Evolutionary conservation across 2,329 filamentous ascomycete species (phyloP), one percentile per base, ranked within the genome.

Genomic region (Neofusicoccum sp.): DNA sequence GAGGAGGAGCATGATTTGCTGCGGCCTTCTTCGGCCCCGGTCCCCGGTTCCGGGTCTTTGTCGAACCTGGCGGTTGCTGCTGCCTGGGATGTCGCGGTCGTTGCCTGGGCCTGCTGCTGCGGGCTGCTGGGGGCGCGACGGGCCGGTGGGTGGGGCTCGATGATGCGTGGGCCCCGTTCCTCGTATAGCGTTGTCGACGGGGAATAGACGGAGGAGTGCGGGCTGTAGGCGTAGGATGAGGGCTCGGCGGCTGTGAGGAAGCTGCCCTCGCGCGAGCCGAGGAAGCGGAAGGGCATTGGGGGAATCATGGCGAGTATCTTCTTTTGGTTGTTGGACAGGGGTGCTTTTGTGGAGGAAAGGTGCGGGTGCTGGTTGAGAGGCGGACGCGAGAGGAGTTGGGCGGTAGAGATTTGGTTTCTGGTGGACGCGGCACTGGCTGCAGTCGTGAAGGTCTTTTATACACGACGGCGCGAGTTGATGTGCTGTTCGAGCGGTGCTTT

Each of bases 231-330:
- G 41, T 34, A 58, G n/a, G 29, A 14, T n/a, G 54, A 45, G 14
- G 54, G 54, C 31, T 58, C 54, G 16, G 54, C 54, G 29, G 54
- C 54, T 3, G 54, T 58, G n/a, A 58, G 54, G 28, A 58, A 58
- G 54, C 54, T 58, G 37, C 39, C 54, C 31, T 58, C 54, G 41
- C 45, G 41, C 31, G 54, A 58, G 29, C 54, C 54, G 7, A 36
- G 45, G 14, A 58, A 58, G 41, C 54, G 54, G 54, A 58, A 58
- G 39, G 54, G 39, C 39, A 58, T 58, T 11, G 45, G 54, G 5
- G 54, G 54, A 37, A 58, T 47, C 54, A 58, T 58, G 3, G 39
- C 6, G 54, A 16, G 22, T 22, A 22, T 22, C 22, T 22, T 22
- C 22, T 22, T 22, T 22, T 22, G 31, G 14, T 45, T 39, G 14